Evolutionary conservation across 1,284 basidiomycete genomes (phyloP).

Genomic region (Calocybe gambosa): DNA sequence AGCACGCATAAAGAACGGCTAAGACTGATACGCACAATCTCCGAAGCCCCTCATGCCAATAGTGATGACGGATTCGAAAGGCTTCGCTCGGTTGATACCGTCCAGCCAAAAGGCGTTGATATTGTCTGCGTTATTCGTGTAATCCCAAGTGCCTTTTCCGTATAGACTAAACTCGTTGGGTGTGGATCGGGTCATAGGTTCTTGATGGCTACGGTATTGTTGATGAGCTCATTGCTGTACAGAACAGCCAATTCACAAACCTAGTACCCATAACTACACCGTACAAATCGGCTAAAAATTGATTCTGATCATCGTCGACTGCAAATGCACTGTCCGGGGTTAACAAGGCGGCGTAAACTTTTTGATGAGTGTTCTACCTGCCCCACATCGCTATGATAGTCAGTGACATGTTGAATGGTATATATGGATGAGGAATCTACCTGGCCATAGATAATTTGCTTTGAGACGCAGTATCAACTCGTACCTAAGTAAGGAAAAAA

Average conservation of each 20-base stretch:
- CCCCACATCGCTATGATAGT: slow-evolving; percentile 35
- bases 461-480: slow-evolving; percentile 65
- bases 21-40: slow-evolving; percentile 34
- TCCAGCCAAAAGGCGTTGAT: slow-evolving; percentile 57
- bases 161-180: slow-evolving; percentile 56
- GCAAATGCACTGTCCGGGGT: slow-evolving; percentile 44
- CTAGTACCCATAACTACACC: slow-evolving; percentile 69
- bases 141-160: slow-evolving; percentile 57
- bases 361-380: slow-evolving; percentile 12
- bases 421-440: slow-evolving; percentile 20
- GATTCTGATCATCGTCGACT: slow-evolving; percentile 61
- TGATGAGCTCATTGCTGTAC: neutral
- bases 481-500: slow-evolving; percentile 31
- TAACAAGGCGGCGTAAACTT: neutral
- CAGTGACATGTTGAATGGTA: neutral
- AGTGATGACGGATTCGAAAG: slow-evolving; percentile 57
- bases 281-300: slow-evolving; percentile 57
- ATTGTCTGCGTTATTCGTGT: slow-evolving; percentile 42
- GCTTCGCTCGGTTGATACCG: slow-evolving; percentile 49
- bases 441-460: slow-evolving; percentile 68
- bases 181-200: slow-evolving; percentile 60
- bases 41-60: slow-evolving; percentile 64
- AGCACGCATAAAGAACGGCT: neutral
- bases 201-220: slow-evolving; percentile 45
- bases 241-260: slow-evolving; percentile 19